These are phyloP conservation scores for Pyrenophora graminea DNA, from an alignment of 2,329 filamentous ascomycete species.

Conservation along the genomic window DNA sequence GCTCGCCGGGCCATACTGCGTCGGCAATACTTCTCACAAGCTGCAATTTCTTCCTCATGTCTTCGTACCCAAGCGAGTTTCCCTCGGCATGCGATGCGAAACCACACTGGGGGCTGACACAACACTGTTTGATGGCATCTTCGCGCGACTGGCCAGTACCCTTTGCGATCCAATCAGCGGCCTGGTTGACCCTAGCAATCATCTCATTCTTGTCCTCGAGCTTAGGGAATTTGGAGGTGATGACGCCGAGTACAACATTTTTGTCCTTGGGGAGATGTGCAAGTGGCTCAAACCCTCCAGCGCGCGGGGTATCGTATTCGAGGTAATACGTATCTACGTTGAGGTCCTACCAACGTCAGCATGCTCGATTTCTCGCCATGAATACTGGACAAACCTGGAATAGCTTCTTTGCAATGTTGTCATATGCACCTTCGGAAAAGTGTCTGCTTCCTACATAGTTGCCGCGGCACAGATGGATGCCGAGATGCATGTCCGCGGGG, in stretches of 20 bases:
- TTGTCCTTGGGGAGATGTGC: slow-evolving; percentile 52
- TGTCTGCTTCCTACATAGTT: slow-evolving; percentile 55
- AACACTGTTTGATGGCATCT: slow-evolving; percentile 69
- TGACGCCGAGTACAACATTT: slow-evolving; percentile 53
- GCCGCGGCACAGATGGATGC: slow-evolving; percentile 71
- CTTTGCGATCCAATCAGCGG: slow-evolving; percentile 70
- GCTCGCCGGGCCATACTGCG: slow-evolving; percentile 68
- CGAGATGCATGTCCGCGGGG: slow-evolving; percentile 73
- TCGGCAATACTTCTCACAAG: slow-evolving; percentile 73
- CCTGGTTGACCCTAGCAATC: slow-evolving; percentile 52
- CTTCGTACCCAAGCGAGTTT: slow-evolving; percentile 69
- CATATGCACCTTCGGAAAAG: slow-evolving; percentile 55
- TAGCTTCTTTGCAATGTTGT: slow-evolving; percentile 51
- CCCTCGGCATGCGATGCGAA: slow-evolving; percentile 72
- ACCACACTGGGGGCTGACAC: slow-evolving; percentile 45
- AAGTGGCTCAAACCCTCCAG: slow-evolving; percentile 54
- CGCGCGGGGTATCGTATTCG: slow-evolving; percentile 54
- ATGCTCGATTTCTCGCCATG: background rate
- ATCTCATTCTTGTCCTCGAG: slow-evolving; percentile 54
- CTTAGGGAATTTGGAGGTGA: slow-evolving; percentile 53
- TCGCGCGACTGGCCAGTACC: slow-evolving; percentile 67
- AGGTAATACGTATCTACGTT: slow-evolving; percentile 49
- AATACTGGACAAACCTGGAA: slow-evolving; percentile 37
- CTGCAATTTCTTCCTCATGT: slow-evolving; percentile 73
- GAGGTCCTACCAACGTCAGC: slow-evolving; percentile 34